phyloP scores from a whole-genome alignment of 768 basidiomycete genomes.

The Phaffia australis region DNA sequence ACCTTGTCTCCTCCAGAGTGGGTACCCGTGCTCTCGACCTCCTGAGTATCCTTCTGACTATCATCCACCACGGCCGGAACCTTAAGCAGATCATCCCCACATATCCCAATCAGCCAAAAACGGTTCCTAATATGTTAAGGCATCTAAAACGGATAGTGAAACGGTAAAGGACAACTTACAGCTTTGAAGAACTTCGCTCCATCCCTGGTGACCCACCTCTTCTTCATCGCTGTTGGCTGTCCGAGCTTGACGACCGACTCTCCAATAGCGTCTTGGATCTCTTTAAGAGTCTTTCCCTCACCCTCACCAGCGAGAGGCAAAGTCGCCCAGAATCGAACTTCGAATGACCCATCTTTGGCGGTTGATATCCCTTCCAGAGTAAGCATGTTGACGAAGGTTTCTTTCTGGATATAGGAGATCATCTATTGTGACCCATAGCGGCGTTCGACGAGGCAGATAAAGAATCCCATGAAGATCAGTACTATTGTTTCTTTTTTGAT shows the following conservation, averaged over 20 bases:
- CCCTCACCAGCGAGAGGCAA: slow-evolving; percentile 63
- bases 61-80: slow-evolving; percentile 44
- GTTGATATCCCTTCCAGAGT: slow-evolving; percentile 76
- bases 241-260: slow-evolving; percentile 85
- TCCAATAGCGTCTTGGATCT: slow-evolving; percentile 57
- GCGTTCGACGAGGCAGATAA: slow-evolving; percentile 2
- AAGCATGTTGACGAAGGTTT: slow-evolving; percentile 58
- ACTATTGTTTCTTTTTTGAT: no score
- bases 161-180: slow-evolving; percentile 44
- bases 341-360: slow-evolving; percentile 74
- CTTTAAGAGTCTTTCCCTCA: slow-evolving; percentile 51
- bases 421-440: slow-evolving; percentile 48
- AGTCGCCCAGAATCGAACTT: slow-evolving; percentile 84
- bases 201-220: slow-evolving; percentile 89
- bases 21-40: slow-evolving; percentile 62
- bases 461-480: not conserved
- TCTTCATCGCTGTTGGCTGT: slow-evolving; percentile 91
- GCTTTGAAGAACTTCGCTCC: slow-evolving; percentile 70
- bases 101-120: no score
- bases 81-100: not conserved
- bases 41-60: slow-evolving; percentile 62
- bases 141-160: not conserved
- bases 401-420: slow-evolving; percentile 52
- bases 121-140: not conserved
- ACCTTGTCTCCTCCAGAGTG: slow-evolving; percentile 65